Evolutionary conservation across 176 grass and related monocot genomes (phyloP).

Genomic region (Chrysopogon serrulatus): DNA sequence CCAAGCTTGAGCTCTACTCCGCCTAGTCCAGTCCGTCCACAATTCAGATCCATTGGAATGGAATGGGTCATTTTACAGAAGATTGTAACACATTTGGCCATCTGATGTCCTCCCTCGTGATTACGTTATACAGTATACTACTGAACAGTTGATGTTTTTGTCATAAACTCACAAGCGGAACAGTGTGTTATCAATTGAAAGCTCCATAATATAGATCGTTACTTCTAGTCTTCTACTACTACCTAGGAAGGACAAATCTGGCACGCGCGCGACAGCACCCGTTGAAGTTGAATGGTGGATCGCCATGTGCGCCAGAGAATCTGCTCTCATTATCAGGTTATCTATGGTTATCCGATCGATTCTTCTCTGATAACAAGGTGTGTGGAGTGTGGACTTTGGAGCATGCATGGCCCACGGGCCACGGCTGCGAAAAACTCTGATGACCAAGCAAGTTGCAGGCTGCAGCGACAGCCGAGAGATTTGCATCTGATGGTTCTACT

Average conservation of each 20-base stretch:
- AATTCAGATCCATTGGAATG: not conserved
- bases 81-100: not conserved
- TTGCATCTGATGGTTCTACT: too few species aligned
- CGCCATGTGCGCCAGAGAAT: not conserved
- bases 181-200: not conserved
- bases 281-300: too few species aligned
- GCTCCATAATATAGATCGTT: not conserved
- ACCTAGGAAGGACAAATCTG: too few species aligned
- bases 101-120: not conserved
- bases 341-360: not conserved
- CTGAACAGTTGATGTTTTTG: not conserved
- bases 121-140: too few species aligned
- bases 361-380: not conserved
- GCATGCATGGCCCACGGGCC: not conserved
- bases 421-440: not conserved
- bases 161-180: not conserved
- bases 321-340: not conserved
- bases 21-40: not conserved
- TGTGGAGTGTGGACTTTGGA: not conserved
- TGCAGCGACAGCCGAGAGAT: too few species aligned
- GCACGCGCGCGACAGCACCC: too few species aligned
- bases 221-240: too few species aligned
- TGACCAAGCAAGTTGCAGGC: too few species aligned
- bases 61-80: not conserved
- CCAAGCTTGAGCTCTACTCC: conserved; percentile 39